Conservation (phyloP, 352 stramenopile genomes). For the Phytophthora melonis region DNA sequence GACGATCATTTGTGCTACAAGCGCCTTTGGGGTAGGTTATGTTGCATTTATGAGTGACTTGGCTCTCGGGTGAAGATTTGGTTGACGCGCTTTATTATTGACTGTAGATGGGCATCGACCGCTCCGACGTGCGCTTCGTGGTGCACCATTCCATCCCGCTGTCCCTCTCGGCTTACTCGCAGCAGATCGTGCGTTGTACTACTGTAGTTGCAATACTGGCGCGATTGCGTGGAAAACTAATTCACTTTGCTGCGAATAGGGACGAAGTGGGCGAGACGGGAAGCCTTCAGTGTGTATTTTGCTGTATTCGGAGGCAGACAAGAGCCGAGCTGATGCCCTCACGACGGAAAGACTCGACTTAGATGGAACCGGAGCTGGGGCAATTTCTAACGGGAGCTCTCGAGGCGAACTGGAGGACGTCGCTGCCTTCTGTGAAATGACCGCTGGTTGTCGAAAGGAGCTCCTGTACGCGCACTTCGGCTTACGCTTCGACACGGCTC, state of each 20-base stretch:
- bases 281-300: constrained; percentile 60
- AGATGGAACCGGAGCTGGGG: constrained; percentile 20
- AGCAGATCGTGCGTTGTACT: constrained; percentile 71
- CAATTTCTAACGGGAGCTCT: constrained; percentile 50
- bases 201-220: background rate
- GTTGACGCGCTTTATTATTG: background rate
- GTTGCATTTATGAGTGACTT: background rate
- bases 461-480: constrained; percentile 69
- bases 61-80: background rate
- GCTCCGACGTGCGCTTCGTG: constrained; percentile 77
- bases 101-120: constrained; percentile 83
- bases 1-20: constrained; percentile 81
- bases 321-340: constrained; percentile 54
- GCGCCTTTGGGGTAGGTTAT: constrained; percentile 70
- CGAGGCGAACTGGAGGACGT: constrained; percentile 61
- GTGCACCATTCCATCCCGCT: constrained; percentile 78
- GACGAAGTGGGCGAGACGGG: constrained; percentile 74
- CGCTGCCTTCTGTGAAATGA: constrained; percentile 61
- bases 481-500: constrained; percentile 45
- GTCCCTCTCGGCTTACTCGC: constrained; percentile 72
- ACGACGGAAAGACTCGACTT: constrained; percentile 51
- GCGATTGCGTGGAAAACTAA: background rate
- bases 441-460: constrained; percentile 61
- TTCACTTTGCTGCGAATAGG: constrained; percentile 36
- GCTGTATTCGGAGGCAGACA: constrained; percentile 70